phyloP scores from a whole-genome alignment of 495 filamentous ascomycete species.

The Penicillium odoratum region DNA sequence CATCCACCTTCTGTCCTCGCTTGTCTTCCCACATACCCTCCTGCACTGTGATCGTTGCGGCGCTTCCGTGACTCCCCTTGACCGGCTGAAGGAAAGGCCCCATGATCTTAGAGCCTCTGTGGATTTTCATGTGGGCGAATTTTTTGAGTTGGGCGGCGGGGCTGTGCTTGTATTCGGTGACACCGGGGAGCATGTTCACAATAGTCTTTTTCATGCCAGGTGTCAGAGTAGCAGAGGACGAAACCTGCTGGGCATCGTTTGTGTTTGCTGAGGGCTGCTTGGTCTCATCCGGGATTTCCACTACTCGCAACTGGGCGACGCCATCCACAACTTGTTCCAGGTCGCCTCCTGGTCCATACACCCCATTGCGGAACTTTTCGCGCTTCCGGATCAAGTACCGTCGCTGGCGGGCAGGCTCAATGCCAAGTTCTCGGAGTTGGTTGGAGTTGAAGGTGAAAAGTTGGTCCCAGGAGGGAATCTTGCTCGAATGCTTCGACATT shows the following conservation, averaged over 20 bases:
- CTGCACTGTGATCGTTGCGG: conserved; percentile 63
- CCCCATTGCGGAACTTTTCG: conserved; percentile 73
- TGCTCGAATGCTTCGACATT: conserved; percentile 70
- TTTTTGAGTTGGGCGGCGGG: conserved; percentile 41
- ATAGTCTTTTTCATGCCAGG: conserved; percentile 60
- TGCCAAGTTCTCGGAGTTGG: conserved; percentile 77
- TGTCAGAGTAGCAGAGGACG: conserved; percentile 45
- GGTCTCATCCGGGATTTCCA: conserved; percentile 54
- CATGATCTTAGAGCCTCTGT: conserved; percentile 61
- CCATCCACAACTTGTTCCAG: conserved; percentile 71
- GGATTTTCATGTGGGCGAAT: conserved; percentile 64
- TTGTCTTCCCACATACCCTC: conserved; percentile 88
- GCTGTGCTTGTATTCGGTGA: conserved; percentile 41
- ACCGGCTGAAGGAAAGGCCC: conserved; percentile 69
- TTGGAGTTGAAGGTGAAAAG: conserved; percentile 76
- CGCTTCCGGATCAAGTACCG: conserved; percentile 85
- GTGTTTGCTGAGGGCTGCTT: conserved; percentile 2
- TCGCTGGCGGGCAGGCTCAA: conserved; percentile 80
- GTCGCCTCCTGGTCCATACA: conserved; percentile 78
- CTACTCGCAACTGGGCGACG: conserved; percentile 64
- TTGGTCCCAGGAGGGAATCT: conserved; percentile 85
- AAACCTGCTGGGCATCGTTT: background rate
- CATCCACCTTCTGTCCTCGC: conserved; percentile 88
- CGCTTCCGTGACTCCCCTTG: conserved; percentile 59
- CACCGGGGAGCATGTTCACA: conserved; percentile 69